Conservation (phyloP, 306 rosid genomes). For the Abrus pulchellus region DNA sequence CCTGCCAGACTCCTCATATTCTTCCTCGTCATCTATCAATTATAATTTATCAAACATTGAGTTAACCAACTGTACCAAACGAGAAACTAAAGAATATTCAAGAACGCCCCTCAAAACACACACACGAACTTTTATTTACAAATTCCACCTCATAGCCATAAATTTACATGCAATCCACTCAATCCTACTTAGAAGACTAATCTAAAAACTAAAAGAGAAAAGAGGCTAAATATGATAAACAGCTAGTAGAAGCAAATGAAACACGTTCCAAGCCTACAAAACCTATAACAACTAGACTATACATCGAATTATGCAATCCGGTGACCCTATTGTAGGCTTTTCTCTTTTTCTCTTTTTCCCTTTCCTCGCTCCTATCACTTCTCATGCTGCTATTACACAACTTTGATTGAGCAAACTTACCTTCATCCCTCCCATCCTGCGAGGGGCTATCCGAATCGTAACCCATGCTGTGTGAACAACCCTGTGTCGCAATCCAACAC, state of each 20-base stretch:
- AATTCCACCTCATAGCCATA: constrained; percentile 17
- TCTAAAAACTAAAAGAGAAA: neutral
- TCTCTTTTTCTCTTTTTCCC: neutral
- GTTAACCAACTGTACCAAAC: constrained; percentile 39
- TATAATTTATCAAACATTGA: constrained; percentile 29
- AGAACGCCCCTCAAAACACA: constrained; percentile 3
- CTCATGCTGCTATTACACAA: constrained; percentile 20
- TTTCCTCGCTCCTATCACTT: constrained; percentile 22
- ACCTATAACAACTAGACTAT: constrained; percentile 25
- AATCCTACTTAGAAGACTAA: constrained; percentile 28
- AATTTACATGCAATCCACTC: neutral
- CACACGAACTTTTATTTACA: neutral
- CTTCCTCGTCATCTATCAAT: constrained; percentile 81
- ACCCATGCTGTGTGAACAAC: constrained; percentile 59
- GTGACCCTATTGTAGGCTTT: constrained; percentile 13
- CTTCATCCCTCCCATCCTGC: constrained; percentile 88
- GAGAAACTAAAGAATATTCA: constrained; percentile 34
- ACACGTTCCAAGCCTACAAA: neutral
- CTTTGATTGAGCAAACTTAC: constrained; percentile 51
- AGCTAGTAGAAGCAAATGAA: constrained; percentile 18
- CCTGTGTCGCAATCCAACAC: constrained; percentile 46
- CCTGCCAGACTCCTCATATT: constrained; percentile 77
- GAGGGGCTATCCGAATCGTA: constrained; percentile 76
- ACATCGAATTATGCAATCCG: neutral
- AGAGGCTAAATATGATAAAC: constrained; percentile 25